A percentile compares a stretch with the other conserved stretches of the same genome.
These are phyloP conservation scores for Knufia fluminis DNA, from an alignment of 2,329 filamentous ascomycete genomes.

Conservation along the genomic window DNA sequence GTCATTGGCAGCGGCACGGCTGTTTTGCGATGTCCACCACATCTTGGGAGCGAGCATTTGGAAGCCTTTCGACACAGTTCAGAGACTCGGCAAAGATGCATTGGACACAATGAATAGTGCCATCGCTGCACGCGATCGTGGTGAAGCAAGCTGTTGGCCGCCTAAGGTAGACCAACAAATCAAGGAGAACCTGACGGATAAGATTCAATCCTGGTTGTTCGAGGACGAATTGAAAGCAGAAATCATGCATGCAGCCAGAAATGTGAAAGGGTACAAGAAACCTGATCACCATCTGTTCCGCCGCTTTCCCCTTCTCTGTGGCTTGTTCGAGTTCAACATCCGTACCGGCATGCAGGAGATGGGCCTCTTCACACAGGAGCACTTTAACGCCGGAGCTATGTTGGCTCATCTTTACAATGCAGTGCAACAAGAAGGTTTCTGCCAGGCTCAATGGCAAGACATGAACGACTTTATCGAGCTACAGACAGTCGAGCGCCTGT, in stretches of 20 bases:
- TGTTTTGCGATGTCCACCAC: neutral
- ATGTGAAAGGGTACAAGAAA: neutral
- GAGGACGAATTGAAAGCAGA: neutral
- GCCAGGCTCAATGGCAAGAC: neutral
- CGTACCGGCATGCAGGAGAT: neutral
- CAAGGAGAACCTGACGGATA: neutral
- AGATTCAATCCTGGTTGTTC: neutral
- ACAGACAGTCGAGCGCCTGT: neutral
- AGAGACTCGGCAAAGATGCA: neutral
- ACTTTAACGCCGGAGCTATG: neutral
- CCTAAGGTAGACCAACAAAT: neutral
- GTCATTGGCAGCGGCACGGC: neutral
- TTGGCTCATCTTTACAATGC: neutral
- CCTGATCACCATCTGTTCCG: neutral
- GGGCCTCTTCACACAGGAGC: neutral
- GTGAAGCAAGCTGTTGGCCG: neutral
- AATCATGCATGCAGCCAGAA: neutral
- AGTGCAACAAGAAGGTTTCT: neutral
- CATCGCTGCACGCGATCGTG: neutral
- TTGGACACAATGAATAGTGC: neutral
- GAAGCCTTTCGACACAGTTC: neutral
- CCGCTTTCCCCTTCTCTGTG: neutral
- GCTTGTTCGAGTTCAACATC: neutral
- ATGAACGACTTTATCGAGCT: neutral
- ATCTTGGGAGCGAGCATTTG: neutral